These are phyloP conservation scores for Candida smagusa DNA, from an alignment of 1,139 yeast genomes.

Conservation along the genomic window DNA sequence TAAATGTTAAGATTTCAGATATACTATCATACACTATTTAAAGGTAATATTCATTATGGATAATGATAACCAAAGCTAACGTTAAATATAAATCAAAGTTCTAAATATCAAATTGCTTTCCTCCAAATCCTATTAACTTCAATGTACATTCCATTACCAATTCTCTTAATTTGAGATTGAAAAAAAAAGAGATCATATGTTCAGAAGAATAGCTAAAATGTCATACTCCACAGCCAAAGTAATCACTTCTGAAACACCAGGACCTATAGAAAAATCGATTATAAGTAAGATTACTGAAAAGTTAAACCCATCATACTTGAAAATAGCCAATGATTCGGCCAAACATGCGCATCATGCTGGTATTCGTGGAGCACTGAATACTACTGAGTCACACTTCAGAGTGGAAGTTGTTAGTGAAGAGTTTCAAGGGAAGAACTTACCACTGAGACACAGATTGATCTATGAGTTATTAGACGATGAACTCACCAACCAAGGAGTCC, in stretches of 20 bases:
- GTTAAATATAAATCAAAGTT: too few relatives aligned
- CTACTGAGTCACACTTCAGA: constrained; percentile 82
- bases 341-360: constrained; percentile 90
- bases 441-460: constrained; percentile 75
- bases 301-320: constrained; percentile 52
- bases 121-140: too few relatives aligned
- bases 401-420: constrained; percentile 66
- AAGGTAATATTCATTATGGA: too few relatives aligned
- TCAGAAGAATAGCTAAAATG: constrained; percentile 7
- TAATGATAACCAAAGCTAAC: too few relatives aligned
- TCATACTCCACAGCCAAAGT: constrained; percentile 7
- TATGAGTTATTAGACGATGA: constrained; percentile 72
- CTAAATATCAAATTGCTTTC: too few relatives aligned
- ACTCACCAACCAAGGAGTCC: constrained; percentile 67
- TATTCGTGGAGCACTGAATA: constrained; percentile 67
- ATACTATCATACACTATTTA: too few relatives aligned
- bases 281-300: constrained; percentile 40
- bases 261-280: constrained; percentile 55
- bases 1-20: too few relatives aligned
- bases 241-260: constrained; percentile 21
- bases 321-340: constrained; percentile 75
- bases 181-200: constrained; percentile 1
- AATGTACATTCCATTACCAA: too few relatives aligned
- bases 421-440: constrained; percentile 66
- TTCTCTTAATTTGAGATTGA: too few relatives aligned